phyloP scores from a whole-genome alignment of 1,284 basidiomycete genomes.

The Coniophora puteana region DNA sequence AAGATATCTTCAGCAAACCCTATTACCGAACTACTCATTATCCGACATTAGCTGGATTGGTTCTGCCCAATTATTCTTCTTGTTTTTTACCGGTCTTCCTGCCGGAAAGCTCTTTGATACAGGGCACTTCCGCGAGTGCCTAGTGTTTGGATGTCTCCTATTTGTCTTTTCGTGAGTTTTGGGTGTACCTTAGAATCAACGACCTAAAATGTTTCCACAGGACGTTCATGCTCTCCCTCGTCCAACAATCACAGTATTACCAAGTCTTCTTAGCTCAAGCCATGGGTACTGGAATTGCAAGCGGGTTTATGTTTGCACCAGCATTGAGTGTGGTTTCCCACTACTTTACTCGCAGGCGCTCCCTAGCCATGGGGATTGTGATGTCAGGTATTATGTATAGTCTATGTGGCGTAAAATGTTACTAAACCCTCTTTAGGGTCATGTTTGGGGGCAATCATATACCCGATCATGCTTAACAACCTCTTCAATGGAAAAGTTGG shows the following conservation, averaged over 20 bases:
- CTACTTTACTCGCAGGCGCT: constrained; percentile 28
- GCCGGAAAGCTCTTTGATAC: constrained; percentile 27
- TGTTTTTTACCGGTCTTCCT: constrained; percentile 20
- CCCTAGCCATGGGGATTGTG: constrained; percentile 33
- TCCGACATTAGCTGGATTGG: constrained; percentile 29
- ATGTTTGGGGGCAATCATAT: constrained; percentile 28
- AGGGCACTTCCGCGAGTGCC: constrained; percentile 18
- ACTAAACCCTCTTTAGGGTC: constrained; percentile 19
- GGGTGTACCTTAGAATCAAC: constrained; percentile 16
- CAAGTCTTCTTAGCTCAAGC: constrained; percentile 29
- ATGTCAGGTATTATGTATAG: constrained; percentile 21
- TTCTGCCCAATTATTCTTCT: constrained; percentile 27
- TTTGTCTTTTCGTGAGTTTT: constrained; percentile 16
- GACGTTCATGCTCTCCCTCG: constrained; percentile 17
- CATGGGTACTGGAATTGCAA: constrained; percentile 28
- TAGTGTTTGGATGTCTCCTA: constrained; percentile 11
- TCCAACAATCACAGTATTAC: constrained; percentile 20
- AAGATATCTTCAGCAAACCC: constrained; percentile 9
- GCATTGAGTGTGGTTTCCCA: constrained; percentile 27
- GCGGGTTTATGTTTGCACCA: constrained; percentile 30
- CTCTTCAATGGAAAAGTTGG: constrained; percentile 22
- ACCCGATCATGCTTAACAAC: constrained; percentile 36
- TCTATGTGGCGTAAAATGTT: constrained; percentile 33
- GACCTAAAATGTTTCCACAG: constrained; percentile 16
- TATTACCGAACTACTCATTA: constrained; percentile 18